These are phyloP conservation scores for Backusella psychrophila DNA, from an alignment of 192 early-diverging fungal genomes.

Conservation along the genomic window DNA sequence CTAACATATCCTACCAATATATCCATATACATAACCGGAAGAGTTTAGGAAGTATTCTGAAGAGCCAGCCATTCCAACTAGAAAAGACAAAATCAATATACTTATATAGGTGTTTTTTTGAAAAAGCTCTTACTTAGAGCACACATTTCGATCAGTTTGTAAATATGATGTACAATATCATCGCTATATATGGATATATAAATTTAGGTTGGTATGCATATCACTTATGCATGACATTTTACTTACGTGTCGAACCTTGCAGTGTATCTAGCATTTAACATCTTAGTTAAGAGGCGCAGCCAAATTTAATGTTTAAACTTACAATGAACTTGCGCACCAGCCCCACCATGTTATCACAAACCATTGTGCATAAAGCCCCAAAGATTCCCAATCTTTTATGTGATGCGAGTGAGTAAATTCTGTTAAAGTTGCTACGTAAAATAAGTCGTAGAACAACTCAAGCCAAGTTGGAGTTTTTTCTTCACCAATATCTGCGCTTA, in stretches of 20 bases:
- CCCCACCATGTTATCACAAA: conserved; percentile 52
- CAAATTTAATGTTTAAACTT: conserved; percentile 8
- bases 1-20: conserved; percentile 7
- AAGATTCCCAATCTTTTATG: conserved; percentile 39
- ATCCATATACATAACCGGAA: conserved; percentile 41
- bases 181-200: conserved; percentile 30
- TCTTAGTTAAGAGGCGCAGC: neutral
- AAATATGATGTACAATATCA: conserved; percentile 37
- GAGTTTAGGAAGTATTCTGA: conserved; percentile 42
- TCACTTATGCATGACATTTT: neutral
- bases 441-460: conserved; percentile 50
- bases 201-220: conserved; percentile 17
- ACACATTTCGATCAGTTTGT: conserved; percentile 35
- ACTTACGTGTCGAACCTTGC: conserved; percentile 42
- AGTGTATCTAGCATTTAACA: conserved; percentile 17
- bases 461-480: conserved; percentile 35
- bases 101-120: neutral
- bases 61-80: conserved; percentile 41
- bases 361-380: conserved; percentile 43
- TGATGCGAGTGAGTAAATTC: conserved; percentile 48
- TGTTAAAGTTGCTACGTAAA: conserved; percentile 49
- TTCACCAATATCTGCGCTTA: conserved; percentile 37
- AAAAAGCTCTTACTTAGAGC: conserved; percentile 30
- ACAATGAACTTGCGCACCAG: conserved; percentile 46
- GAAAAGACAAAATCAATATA: neutral